A percentile compares a stretch with the other conserved stretches of the same genome.
Evolutionary conservation across 1,284 basidiomycete species (phyloP).

Genomic region (Cryptococcus sp.): DNA sequence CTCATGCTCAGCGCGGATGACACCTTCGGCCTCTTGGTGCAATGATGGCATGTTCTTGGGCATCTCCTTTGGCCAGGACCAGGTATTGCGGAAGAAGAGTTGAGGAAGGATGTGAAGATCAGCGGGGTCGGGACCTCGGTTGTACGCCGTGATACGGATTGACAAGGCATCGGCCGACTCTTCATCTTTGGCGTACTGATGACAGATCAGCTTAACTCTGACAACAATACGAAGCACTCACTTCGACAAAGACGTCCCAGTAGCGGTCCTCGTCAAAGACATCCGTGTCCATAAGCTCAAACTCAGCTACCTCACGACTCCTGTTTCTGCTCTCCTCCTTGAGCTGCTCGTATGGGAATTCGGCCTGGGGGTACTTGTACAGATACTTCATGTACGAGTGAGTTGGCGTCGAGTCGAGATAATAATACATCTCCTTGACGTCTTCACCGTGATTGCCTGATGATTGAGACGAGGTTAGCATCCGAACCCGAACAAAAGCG

Average conservation of each 20-base stretch:
- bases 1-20: slow-evolving; percentile 73
- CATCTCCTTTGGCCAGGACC: slow-evolving; percentile 88
- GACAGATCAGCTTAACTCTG: slow-evolving; percentile 7
- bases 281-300: slow-evolving; percentile 90
- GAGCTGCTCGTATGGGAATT: slow-evolving; percentile 91
- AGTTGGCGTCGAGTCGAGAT: slow-evolving; percentile 95
- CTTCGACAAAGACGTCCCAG: slow-evolving; percentile 97
- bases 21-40: slow-evolving; percentile 58
- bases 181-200: slow-evolving; percentile 93
- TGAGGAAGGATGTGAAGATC: slow-evolving; percentile 93
- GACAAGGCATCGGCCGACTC: slow-evolving; percentile 85
- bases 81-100: slow-evolving; percentile 95
- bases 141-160: slow-evolving; percentile 93
- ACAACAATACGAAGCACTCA: slow-evolving; percentile 37
- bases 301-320: slow-evolving; percentile 83
- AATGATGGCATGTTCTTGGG: slow-evolving; percentile 73
- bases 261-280: slow-evolving; percentile 90
- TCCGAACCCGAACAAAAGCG: neutral
- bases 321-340: slow-evolving; percentile 81
- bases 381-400: slow-evolving; percentile 99
- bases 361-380: slow-evolving; percentile 94
- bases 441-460: slow-evolving; percentile 96
- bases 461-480: slow-evolving; percentile 2
- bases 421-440: slow-evolving; percentile 97
- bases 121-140: slow-evolving; percentile 93